Conservation (phyloP, 192 early-diverging fungal species). For the Lunasporangiospora selenospora region DNA sequence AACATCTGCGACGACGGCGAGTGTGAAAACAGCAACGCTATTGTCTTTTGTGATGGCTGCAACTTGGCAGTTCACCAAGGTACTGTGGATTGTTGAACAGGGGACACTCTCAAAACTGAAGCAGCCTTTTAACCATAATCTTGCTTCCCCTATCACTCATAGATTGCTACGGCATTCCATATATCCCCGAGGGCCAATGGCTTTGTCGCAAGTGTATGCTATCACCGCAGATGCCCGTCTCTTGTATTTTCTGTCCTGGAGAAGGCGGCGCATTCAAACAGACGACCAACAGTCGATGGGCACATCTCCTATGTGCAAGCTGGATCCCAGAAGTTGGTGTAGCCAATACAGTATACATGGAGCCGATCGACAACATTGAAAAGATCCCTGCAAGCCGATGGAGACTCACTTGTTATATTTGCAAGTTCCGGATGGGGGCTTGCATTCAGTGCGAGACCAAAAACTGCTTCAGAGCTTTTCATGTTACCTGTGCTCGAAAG, state of each 20-base stretch:
- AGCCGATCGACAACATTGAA: slow-evolving; percentile 94
- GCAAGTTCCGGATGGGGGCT: slow-evolving; percentile 81
- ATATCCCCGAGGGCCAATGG: slow-evolving; percentile 99
- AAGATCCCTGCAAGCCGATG: slow-evolving; percentile 90
- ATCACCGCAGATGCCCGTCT: slow-evolving; percentile 86
- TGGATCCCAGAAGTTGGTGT: slow-evolving; percentile 97
- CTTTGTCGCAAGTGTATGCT: slow-evolving; percentile 98
- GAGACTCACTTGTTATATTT: slow-evolving; percentile 89
- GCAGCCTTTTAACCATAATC: background rate
- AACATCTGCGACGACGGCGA: slow-evolving; percentile 98
- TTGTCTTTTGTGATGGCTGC: slow-evolving; percentile 99
- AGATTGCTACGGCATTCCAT: slow-evolving; percentile 99
- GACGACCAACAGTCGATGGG: slow-evolving; percentile 93
- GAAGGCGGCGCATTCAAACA: slow-evolving; percentile 97
- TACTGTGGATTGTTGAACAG: slow-evolving; percentile 33
- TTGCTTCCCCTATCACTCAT: background rate
- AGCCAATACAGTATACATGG: slow-evolving; percentile 94
- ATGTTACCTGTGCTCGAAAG: slow-evolving; percentile 91
- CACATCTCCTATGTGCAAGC: slow-evolving; percentile 92
- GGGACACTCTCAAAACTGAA: no score
- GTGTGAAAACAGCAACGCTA: slow-evolving; percentile 98
- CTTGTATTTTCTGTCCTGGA: slow-evolving; percentile 93
- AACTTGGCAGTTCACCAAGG: slow-evolving; percentile 99
- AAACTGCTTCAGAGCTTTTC: slow-evolving; percentile 91
- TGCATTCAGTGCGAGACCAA: slow-evolving; percentile 96